Base-by-base conservation (phyloP, 1,284 basidiomycete genomes). In the Cronartium quercuum region DNA sequence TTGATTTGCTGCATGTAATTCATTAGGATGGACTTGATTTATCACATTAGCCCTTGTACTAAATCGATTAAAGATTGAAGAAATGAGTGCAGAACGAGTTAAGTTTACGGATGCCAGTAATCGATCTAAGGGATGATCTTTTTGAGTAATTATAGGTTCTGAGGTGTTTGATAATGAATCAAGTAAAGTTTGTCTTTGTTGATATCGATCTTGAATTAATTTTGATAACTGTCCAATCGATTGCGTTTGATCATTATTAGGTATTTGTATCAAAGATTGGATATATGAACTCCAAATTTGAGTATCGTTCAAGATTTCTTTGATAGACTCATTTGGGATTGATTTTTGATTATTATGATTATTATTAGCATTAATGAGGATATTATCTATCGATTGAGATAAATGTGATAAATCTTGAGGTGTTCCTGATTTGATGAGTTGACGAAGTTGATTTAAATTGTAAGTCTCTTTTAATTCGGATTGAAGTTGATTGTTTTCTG, bases 1-100 rank as follows among this genome's bases (percentile, higher is more conserved):
- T 40, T 62, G 41, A 65, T 71, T 71, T 29, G 69, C 69, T 40
- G 44, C 41, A 64, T 64, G 69, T 29, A 71, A 60, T 38, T 71
- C 69, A 10, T 58, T 55, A 15, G 60, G 40, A 24, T 69, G 38
- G 24, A 62, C 40, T 29, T 29, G 29, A 38, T 67, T 57, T 41
- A 60, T 51, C n/a, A 69, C 51, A 60, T 41, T 64, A 24, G 69
- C 69, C 40, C 65, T 71, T 15, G 69, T 34, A 18, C 69, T 60
- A 7, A 18, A 12, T 15, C 69, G 69, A 47, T 71, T 71, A 47
- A 71, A 71, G n/a, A 71, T 51, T 2, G 61, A 41, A 0, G 69
- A 71, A 35, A 64, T 21, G 1, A 71, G 51, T 13, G 10, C 55
- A 21, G 69, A 21, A n/a, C 58, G 62, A 42, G 40, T 64, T 1